Evolutionary conservation across 352 stramenopile species (phyloP), one percentile per base, ranked within the genome.

Genomic region (Aphanomyces euteiches): DNA sequence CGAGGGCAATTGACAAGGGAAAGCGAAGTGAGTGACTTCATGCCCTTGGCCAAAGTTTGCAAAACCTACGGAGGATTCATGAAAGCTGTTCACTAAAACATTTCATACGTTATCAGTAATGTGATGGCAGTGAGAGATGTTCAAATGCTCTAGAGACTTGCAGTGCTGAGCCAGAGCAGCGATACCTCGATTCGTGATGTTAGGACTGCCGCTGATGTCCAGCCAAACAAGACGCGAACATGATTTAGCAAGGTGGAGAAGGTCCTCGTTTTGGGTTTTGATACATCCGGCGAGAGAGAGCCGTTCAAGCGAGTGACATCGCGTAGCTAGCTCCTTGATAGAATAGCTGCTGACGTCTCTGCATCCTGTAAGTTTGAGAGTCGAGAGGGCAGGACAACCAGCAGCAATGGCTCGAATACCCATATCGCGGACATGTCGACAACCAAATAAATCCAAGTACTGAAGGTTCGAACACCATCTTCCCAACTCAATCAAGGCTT

Each of bases 401-500:
- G 81, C 77, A 0, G 90, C 89, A 12, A 98, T 72, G 0, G 89
- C 86, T 21, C 84, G 84, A 21, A 98, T 72, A 4, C 90, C 90
- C 7, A 74, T 64, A 58, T 95, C 83, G 28, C 93, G 85, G 1
- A 97, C 90, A 66, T 97, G 89, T 13, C 88, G 88, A 69, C 92
- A 97, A 3, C 90, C 89, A 66, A 89, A 91, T 7, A 98, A 77
- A 59, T 97, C 84, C 2, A 98, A 73, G 15, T 88, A 76, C 15
- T 74, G 75, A 38, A 98, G 74, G 63, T 88, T 76, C 2, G 76
- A 73, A 69, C 92, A 97, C 74, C 80, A 89, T 47, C 80, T 79
- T 4, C 92, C 93, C 15, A 98, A 80, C 75, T 95, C 90, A 34
- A 96, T 73, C 7, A 98, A 76, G 36, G 88, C 90, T 72, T 95